These are phyloP conservation scores for Aspergillus intermedius DNA, from an alignment of 2,329 filamentous ascomycete species.

Conservation along the genomic window DNA sequence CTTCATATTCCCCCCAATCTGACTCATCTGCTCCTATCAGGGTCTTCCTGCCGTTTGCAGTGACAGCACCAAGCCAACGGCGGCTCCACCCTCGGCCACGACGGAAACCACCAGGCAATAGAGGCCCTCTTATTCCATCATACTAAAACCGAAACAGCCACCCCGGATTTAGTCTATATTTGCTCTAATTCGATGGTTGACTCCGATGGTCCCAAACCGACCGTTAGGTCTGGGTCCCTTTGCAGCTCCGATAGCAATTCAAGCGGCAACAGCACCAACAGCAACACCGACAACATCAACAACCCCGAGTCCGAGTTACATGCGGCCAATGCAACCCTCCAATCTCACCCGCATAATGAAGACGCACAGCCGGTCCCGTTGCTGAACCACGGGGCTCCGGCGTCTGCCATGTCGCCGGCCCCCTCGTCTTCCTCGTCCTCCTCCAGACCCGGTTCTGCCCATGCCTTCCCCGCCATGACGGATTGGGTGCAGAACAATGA, in stretches of 20 bases:
- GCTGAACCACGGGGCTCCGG: conserved; percentile 8
- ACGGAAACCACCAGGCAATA: no score
- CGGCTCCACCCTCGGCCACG: not conserved
- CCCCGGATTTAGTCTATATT: no score
- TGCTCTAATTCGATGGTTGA: conserved; percentile 18
- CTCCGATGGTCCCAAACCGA: conserved; percentile 15
- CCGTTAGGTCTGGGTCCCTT: conserved; percentile 18
- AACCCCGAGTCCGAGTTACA: conserved; percentile 12
- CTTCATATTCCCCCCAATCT: not conserved
- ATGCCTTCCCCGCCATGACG: conserved; percentile 3
- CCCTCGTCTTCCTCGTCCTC: not conserved
- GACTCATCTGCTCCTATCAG: not conserved
- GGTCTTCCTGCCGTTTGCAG: no score
- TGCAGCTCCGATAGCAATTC: not conserved
- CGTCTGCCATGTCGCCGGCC: not conserved
- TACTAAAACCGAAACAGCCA: no score
- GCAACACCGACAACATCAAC: not conserved
- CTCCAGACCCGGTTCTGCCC: not conserved
- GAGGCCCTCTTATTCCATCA: no score
- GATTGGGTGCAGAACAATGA: conserved; percentile 7
- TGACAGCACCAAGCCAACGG: no score
- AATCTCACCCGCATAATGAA: conserved; percentile 13
- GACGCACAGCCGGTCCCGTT: conserved; percentile 4
- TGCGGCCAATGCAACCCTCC: conserved; percentile 10
- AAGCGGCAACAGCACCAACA: no score